Evolutionary conservation across 345 rosid genomes (phyloP).

Genomic region (Eucalyptus polyanthemos): DNA sequence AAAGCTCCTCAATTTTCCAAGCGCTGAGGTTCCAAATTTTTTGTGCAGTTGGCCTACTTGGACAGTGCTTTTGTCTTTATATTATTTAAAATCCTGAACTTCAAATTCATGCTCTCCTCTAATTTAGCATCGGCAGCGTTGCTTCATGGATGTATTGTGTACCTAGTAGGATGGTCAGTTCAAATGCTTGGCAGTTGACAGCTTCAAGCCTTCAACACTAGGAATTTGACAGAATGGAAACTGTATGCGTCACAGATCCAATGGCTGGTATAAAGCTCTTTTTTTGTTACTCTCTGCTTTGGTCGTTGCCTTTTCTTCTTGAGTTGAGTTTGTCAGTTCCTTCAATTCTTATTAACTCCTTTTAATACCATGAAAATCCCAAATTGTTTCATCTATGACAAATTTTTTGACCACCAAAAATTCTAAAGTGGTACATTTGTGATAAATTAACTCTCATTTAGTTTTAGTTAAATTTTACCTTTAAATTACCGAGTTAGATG

Average conservation of each 20-base stretch:
- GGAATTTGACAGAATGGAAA: background rate
- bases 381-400: no score
- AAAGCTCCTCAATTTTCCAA: conserved; percentile 91
- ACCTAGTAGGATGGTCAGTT: background rate
- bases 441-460: no score
- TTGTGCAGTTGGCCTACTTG: background rate
- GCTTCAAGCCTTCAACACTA: background rate
- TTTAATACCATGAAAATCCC: background rate
- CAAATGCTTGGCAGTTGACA: background rate
- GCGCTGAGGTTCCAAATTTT: conserved; percentile 29
- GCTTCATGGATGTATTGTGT: background rate
- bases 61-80: background rate
- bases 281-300: background rate
- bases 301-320: background rate
- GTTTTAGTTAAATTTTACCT: no score
- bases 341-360: background rate
- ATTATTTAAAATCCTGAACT: background rate
- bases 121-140: background rate
- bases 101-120: background rate
- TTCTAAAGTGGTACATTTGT: no score
- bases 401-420: no score
- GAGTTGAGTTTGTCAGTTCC: background rate
- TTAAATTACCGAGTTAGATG: no score
- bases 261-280: background rate
- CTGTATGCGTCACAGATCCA: background rate